Conservation (phyloP, 345 rosid genomes). For the Cardamine resedifolia region DNA sequence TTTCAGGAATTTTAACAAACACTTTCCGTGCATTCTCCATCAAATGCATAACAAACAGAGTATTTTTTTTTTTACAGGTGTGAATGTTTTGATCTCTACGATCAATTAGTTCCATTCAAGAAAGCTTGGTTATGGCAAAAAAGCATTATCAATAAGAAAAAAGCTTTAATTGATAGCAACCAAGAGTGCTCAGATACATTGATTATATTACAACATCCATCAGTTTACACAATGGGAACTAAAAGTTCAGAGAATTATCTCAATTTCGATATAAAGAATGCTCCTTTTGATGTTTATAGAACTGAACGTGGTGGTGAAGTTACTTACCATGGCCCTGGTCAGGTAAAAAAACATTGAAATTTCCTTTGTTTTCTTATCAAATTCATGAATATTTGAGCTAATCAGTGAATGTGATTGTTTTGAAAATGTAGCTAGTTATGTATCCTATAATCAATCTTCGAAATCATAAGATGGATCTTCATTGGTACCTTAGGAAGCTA, state of each 20-base stretch:
- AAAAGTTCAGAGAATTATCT: constrained; percentile 59
- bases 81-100: constrained; percentile 61
- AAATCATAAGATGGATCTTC: constrained; percentile 89
- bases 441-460: constrained; percentile 84
- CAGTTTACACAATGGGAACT: constrained; percentile 77
- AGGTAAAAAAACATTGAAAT: constrained; percentile 44
- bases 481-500: constrained; percentile 86
- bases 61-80: constrained; percentile 58
- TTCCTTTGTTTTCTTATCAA: background rate
- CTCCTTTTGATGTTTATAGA: constrained; percentile 68
- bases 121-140: constrained; percentile 83
- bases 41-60: background rate
- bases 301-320: constrained; percentile 93
- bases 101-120: constrained; percentile 54
- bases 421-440: constrained; percentile 64
- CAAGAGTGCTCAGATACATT: constrained; percentile 62
- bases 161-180: constrained; percentile 41
- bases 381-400: background rate
- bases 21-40: background rate
- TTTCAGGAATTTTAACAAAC: constrained; percentile 42
- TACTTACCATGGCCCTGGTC: constrained; percentile 90
- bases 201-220: constrained; percentile 61
- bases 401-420: background rate
- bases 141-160: constrained; percentile 53
- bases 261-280: constrained; percentile 55